These are phyloP conservation scores for Penicillium hordei DNA, from an alignment of 2,329 filamentous ascomycete genomes.

Conservation along the genomic window DNA sequence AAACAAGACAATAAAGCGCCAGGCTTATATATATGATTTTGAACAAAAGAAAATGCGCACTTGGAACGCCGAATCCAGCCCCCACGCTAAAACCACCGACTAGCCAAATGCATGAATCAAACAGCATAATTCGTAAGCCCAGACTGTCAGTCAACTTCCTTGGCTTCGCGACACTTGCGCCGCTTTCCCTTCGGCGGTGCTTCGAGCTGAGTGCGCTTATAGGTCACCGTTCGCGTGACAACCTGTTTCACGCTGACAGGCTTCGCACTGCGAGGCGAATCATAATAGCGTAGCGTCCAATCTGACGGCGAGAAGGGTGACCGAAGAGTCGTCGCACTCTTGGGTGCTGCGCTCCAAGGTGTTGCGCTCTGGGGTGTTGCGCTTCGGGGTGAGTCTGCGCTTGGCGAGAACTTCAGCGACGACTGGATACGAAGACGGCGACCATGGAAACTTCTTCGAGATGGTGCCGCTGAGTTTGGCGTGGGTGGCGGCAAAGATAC, in stretches of 20 bases:
- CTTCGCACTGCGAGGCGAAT: constrained; percentile 61
- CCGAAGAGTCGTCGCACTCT: constrained; percentile 54
- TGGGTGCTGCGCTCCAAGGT: neutral
- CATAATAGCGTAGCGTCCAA: constrained; percentile 68
- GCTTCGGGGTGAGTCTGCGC: constrained; percentile 63
- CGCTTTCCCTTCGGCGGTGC: constrained; percentile 91
- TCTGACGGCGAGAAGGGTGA: constrained; percentile 83
- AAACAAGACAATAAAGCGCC: neutral
- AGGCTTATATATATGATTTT: constrained; percentile 4
- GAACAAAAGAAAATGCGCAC: constrained; percentile 1
- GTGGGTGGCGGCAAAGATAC: neutral
- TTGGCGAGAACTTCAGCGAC: constrained; percentile 62
- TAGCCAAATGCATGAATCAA: neutral
- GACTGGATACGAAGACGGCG: constrained; percentile 73
- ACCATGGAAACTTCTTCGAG: constrained; percentile 34
- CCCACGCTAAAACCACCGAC: constrained; percentile 4
- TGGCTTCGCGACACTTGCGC: constrained; percentile 57
- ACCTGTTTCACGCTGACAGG: constrained; percentile 77
- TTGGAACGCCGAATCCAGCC: neutral
- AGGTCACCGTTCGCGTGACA: constrained; percentile 90
- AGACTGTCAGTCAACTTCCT: neutral
- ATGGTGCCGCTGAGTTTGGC: constrained; percentile 58
- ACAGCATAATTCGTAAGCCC: neutral
- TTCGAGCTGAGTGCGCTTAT: constrained; percentile 73
- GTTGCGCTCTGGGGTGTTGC: constrained; percentile 3